Base-by-base conservation (phyloP, 331 rosid species). In the Rhamnella rubrinervis region DNA sequence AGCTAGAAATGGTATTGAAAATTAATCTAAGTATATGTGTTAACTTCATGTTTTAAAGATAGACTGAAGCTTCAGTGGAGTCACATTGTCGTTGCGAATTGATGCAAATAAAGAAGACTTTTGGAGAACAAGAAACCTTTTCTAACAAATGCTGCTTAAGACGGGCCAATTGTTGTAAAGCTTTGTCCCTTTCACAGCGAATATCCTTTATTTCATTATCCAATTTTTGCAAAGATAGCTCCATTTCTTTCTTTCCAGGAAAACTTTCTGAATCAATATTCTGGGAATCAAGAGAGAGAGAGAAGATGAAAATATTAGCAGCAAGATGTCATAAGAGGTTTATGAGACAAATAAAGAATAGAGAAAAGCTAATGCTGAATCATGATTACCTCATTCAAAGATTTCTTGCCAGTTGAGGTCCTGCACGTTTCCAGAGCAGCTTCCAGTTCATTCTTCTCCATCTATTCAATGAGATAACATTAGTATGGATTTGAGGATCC, bases 141-240 rank as follows among this genome's bases (percentile, higher is more conserved):
- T 93, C 95, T 75, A 93, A 75, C 75, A 93, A 85, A 84, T 93
- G 98, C 68, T 93, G 98, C 82, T 93, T 93, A 76, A 93, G 98
- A 50, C 97, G 97, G 58, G 90, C 55, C 87, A 93, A 77, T 70
- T 86, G 74, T 61, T 84, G 98, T 73, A 82, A 60, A 46, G 91
- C 91, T 80, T 83, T 93, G 78, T 93, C 97, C 87, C 84, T 91
- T 70, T 88, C 95, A 68, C 35, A 71, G 16, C 74, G 82, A 40
- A 88, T 72, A 74, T 85, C 93, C 84, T 81, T 87, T 80, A 90
- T 81, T 71, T 90, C 97, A 64, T 80, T 78, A 69, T 84, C 81
- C 60, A 84, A 71, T 72, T 83, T 85, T 75, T 75, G 85, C 78
- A 90, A 58, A 66, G 86, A 84, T n/a, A 72, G 78, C 77, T 88